Percentiles rank a stretch among this genome's conserved stretches.
These are phyloP conservation scores for Trametes gibbosa DNA, from an alignment of 768 basidiomycete genomes.

Conservation along the genomic window DNA sequence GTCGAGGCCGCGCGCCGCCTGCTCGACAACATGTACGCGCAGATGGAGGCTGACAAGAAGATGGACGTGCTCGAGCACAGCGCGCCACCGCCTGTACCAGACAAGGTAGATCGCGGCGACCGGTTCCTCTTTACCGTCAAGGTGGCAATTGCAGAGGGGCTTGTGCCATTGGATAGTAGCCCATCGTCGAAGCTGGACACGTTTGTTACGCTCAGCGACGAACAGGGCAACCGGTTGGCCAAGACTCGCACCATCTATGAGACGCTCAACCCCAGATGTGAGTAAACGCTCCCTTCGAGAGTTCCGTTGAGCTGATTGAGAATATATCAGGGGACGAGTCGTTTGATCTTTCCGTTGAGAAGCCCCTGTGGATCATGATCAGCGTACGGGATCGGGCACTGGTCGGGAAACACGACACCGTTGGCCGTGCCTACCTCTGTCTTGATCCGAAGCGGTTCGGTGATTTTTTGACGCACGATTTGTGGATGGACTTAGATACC, in stretches of 20 bases:
- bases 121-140: constrained; percentile 92
- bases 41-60: constrained; percentile 87
- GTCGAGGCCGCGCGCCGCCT: constrained; percentile 88
- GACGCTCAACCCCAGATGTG: constrained; percentile 84
- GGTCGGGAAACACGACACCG: constrained; percentile 89
- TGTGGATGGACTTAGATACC: constrained; percentile 89
- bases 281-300: constrained; percentile 26
- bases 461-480: constrained; percentile 86
- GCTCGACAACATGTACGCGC: constrained; percentile 91
- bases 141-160: constrained; percentile 84
- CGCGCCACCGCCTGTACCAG: constrained; percentile 69
- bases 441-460: constrained; percentile 86
- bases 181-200: constrained; percentile 84
- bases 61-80: constrained; percentile 55
- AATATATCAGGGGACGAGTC: constrained; percentile 84
- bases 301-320: background rate
- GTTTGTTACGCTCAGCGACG: constrained; percentile 93
- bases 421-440: constrained; percentile 89
- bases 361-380: constrained; percentile 95
- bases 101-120: constrained; percentile 57
- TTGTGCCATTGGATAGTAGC: constrained; percentile 73
- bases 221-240: constrained; percentile 82
- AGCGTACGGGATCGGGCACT: constrained; percentile 89
- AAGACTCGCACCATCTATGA: constrained; percentile 98
- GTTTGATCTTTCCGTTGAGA: constrained; percentile 91